phyloP scores from a whole-genome alignment of 2,329 filamentous ascomycete species.

The Trichophyton simii region DNA sequence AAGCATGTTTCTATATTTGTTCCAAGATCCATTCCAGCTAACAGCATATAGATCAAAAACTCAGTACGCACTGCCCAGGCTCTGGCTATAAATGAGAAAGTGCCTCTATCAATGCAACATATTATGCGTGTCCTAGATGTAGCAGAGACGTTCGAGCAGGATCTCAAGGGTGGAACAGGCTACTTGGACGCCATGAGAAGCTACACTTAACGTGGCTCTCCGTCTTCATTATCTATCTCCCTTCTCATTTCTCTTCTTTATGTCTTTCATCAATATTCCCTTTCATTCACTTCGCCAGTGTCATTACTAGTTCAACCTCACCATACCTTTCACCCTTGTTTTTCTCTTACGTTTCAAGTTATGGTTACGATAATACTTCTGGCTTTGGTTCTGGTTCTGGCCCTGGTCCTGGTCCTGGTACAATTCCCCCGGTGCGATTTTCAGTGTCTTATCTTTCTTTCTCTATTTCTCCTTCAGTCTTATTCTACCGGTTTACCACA shows the following conservation, averaged over 20 bases:
- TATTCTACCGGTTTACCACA: neutral
- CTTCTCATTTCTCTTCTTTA: neutral
- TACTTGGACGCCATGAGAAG: conserved; percentile 76
- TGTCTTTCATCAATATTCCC: neutral
- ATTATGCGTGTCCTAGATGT: conserved; percentile 75
- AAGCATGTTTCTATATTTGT: conserved; percentile 16
- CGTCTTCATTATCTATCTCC: neutral
- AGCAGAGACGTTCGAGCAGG: conserved; percentile 67
- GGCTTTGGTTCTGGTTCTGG: neutral
- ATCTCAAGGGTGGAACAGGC: conserved; percentile 67
- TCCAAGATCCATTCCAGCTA: neutral
- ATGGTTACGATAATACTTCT: neutral
- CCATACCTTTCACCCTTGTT: neutral
- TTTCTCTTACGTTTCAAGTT: neutral
- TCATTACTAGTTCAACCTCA: neutral
- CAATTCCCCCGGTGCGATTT: neutral
- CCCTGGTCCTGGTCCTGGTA: neutral
- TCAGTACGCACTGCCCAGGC: conserved; percentile 71
- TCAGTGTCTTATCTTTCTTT: neutral
- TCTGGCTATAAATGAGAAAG: conserved; percentile 62
- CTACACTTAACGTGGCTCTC: conserved; percentile 38
- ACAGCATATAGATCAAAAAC: conserved; percentile 63
- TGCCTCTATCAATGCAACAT: conserved; percentile 62
- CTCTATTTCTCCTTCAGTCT: neutral
- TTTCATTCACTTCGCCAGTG: neutral